Evolutionary conservation across 257 asterid species (phyloP).

Genomic region (Nicotiana benthamiana): DNA sequence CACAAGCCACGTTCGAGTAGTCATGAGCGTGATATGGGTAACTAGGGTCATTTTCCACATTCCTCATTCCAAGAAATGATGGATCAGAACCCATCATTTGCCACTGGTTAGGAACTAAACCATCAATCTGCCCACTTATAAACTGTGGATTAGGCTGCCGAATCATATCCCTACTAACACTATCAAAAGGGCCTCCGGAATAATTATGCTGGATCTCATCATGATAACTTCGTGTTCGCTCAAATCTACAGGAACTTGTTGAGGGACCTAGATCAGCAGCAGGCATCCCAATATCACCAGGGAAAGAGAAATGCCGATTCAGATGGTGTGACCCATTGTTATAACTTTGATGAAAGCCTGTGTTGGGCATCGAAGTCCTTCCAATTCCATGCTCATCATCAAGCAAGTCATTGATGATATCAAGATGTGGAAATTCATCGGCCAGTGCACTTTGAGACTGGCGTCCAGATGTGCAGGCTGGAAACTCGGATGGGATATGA

Average conservation of each 20-base stretch:
- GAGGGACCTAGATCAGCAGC: constrained; percentile 34
- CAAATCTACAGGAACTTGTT: constrained; percentile 43
- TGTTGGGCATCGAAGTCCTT: constrained; percentile 17
- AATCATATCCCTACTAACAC: constrained; percentile 39
- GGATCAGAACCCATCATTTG: constrained; percentile 54
- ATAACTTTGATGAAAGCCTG: constrained; percentile 40
- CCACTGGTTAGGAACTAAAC: constrained; percentile 55
- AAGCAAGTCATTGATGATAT: constrained; percentile 76
- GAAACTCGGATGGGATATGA: constrained; percentile 41
- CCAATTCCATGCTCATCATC: constrained; percentile 68
- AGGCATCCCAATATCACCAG: constrained; percentile 44
- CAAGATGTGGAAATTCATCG: constrained; percentile 55
- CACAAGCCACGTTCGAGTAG: constrained; percentile 37
- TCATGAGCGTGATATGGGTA: constrained; percentile 48
- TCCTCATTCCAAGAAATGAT: constrained; percentile 28
- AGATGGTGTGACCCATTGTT: constrained; percentile 42
- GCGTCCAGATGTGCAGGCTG: constrained; percentile 55
- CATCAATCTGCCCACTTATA: constrained; percentile 49
- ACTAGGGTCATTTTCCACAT: constrained; percentile 34
- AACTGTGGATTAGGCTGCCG: constrained; percentile 38
- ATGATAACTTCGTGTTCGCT: constrained; percentile 40
- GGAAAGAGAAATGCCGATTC: constrained; percentile 50
- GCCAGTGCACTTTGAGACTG: constrained; percentile 27
- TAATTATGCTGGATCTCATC: constrained; percentile 45
- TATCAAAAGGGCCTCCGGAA: constrained; percentile 33